Evolutionary conservation across 2,329 filamentous ascomycete species (phyloP), one percentile per base, ranked within the genome.

Genomic region (Epichloe festucae): DNA sequence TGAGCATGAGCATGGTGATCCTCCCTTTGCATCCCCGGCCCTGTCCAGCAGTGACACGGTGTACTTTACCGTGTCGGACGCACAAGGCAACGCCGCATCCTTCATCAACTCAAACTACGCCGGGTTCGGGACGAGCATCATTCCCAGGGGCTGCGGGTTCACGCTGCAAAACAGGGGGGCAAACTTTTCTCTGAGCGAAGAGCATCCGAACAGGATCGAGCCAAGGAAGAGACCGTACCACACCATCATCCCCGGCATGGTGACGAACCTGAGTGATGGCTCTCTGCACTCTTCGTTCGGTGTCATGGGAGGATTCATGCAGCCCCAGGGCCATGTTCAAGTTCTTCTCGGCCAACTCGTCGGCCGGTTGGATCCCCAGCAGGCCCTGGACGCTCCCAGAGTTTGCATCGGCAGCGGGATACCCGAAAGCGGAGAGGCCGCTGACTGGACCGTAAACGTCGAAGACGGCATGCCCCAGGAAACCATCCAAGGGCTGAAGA

Each of bases 221-320:
- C 87, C 89, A 0, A 74, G 82, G 36, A 97, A 97, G 73, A 71
- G 93, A 45, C 93, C 93, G 0, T 98, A 97, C 69, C 93, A 97
- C 68, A 98, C 93, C 50, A 97, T 98, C 66, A 98, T 98, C 60
- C 91, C 93, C 0, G 91, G 87, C 0, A 77, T 97, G 66, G 81
- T 91, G 17, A 97, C 93, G 0, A 89, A 93, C 58, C 65, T 79
- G 17, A 70, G 72, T 4, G 89, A 94, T 59, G 79, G 80, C 27
- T 83, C 78, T 47, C 70, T 97, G 52, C 87, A 95, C 66, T 85
- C 81, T 4, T 86, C 95, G 0, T 96, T 91, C 61, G 93, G 93
- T 50, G 91, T 97, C 54, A 97, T 97, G 93, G 93, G 93, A 49
- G 91, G 89, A 2, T 97, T 94, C 69, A 97, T 97, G 87, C 93